Evolutionary conservation across 176 grass and related monocot genomes (phyloP), one percentile per base, ranked within the genome.

Genomic region (Chloris gayana): DNA sequence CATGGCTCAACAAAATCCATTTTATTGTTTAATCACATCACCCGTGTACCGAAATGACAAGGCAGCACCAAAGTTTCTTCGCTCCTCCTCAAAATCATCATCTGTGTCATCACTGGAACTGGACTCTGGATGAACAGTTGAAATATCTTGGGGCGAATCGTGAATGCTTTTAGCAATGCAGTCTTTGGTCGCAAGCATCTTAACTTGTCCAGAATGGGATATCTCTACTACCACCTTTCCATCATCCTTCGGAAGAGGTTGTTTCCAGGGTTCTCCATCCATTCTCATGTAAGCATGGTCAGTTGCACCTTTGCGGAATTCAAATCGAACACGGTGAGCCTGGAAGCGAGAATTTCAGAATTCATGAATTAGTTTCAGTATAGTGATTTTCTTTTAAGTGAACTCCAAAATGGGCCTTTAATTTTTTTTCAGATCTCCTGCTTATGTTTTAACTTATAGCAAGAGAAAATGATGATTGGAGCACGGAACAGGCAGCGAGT

Each of bases 241-340:
- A 9, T 91, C 72, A 67, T 98, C 86, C 67, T 68, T 75, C 9
- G 90, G 92, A 65, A 98, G 83, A 85, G 90, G 90, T 32, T 98
- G 96, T 67, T 93, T 98, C 96, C 96, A 98, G 77, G 96, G 96
- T 65, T 98, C 96, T 29, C 96, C 96, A 74, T 98, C 96, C 31
- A 98, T 85, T 95, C 92, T 88, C 96, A 98, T 98, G 86, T 93
- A 98, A 58, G 92, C 68, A 81, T 95, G 88, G 41, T 91, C 76
- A 25, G 67, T 72, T 35, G 82, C 79, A 45, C 92, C 90, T 57
- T 87, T 86, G 75, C 26, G 84, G 76, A 95, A 98, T 70, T 93
- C 81, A 62, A 98, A 93, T 83, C 82, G 84, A 77, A 98, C 81
- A 24, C 90, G 78, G 26, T 95, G 84, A 63, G 92, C 96, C 96